Evolutionary conservation across 306 rosid genomes (phyloP), one percentile per base, ranked within the genome.

Genomic region (Castanea crenata): DNA sequence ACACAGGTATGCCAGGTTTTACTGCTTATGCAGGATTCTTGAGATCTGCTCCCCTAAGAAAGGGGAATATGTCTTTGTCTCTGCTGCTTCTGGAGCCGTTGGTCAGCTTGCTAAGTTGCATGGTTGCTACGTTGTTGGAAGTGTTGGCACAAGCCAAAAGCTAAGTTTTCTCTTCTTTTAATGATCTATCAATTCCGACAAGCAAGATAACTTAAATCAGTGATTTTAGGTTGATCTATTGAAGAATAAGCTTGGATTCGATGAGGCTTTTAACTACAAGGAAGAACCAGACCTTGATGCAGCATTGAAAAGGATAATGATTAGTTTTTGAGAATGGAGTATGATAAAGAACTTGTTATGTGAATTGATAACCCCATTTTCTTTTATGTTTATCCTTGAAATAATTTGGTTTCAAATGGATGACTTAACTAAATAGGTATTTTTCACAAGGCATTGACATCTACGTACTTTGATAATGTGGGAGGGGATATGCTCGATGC

Each of bases 121-220:
- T 70, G 94, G 89, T 38, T 90, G 92, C 58, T 88, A 90, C 83
- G 94, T 90, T 55, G 92, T 90, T 79, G 92, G 94, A 77, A 85
- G 89, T 77, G 90, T 88, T 12, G 88, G 90, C 16, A 83, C 86
- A 49, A 83, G 82, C 59, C 80, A 86, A 31, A 90, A 88, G 81
- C 91, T 88, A 74, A 10, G 7, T 78, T 52, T 41, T 6, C 13
- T 34, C 83, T 80, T 76, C 51, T 83, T 1, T 55, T n/a, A 38
- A 58, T 25, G 21, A 21, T 49, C 13, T 6, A 27, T 27, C 29
- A 6, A 69, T 11, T 59, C 52, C 5, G 58, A 34, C 64, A 20
- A 75, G 35, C 69, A 74, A 29, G 49, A 25, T n/a, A 61, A n/a
- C 35, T 51, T 62, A 21, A 51, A 74, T 0, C 55, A 52, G 35